Evolutionary conservation across 805 yeast genomes (phyloP).

Genomic region (Saccharomycopsis schoenii): DNA sequence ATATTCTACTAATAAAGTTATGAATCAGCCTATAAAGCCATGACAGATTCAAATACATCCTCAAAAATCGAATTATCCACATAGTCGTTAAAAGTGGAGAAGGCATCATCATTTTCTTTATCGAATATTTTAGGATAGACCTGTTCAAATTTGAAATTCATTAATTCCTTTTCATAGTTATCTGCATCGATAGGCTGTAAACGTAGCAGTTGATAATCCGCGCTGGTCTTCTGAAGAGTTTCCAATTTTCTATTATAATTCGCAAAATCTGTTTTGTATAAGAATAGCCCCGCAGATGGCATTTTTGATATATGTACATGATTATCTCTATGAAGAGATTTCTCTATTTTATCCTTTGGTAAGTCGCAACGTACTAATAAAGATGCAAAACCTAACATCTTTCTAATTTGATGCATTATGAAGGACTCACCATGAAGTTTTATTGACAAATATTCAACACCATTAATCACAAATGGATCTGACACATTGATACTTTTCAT

Average conservation of each 20-base stretch:
- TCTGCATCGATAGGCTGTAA: background rate
- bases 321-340: background rate
- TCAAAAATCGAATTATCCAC: background rate
- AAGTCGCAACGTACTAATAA: background rate
- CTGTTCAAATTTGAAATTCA: background rate
- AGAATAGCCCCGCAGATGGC: background rate
- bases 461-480: background rate
- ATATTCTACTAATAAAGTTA: too few relatives aligned
- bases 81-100: background rate
- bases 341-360: background rate
- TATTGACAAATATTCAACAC: background rate
- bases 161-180: background rate
- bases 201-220: background rate
- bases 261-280: background rate
- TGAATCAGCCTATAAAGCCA: background rate
- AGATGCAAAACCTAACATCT: background rate
- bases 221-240: background rate
- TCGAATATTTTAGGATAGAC: background rate
- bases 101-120: background rate
- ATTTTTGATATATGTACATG: background rate
- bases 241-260: background rate
- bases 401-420: background rate
- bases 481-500: background rate
- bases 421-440: background rate
- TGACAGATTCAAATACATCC: background rate